Evolutionary conservation across 179 eudicot genomes (phyloP).

Genomic region (Vitellaria paradoxa): DNA sequence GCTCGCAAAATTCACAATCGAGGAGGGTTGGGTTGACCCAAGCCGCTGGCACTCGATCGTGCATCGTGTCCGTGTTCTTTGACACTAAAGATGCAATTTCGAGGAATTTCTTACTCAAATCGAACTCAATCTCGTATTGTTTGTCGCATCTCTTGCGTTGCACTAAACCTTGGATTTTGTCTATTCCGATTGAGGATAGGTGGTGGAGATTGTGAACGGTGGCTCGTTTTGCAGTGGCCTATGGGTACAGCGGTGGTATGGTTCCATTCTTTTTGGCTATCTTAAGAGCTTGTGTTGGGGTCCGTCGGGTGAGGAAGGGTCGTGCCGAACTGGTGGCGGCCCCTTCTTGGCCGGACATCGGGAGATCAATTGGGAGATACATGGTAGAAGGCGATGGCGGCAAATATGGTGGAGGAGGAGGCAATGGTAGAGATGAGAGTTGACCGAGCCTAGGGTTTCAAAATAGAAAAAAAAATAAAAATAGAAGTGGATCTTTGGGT

Average conservation of each 20-base stretch:
- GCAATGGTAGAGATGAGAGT: too few relatives aligned
- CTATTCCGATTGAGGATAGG: conserved; percentile 1
- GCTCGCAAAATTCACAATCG: conserved; percentile 17
- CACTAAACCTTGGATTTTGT: conserved; percentile 17
- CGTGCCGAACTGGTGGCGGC: not conserved
- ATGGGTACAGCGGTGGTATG: conserved; percentile 18
- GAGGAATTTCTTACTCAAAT: conserved; percentile 15
- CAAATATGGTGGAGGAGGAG: not conserved
- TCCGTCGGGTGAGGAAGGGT: not conserved
- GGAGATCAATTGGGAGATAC: too few relatives aligned
- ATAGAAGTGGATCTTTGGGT: too few relatives aligned
- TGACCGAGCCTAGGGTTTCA: too few relatives aligned
- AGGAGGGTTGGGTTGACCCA: conserved; percentile 20
- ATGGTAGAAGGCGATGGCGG: not conserved
- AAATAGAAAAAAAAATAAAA: too few relatives aligned
- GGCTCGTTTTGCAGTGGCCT: conserved; percentile 36
- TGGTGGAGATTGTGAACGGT: conserved; percentile 11
- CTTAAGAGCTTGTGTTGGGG: not conserved
- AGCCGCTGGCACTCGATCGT: conserved; percentile 19
- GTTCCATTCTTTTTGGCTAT: conserved; percentile 9
- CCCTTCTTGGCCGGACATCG: not conserved
- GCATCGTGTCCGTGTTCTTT: not conserved
- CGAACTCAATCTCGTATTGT: conserved; percentile 4
- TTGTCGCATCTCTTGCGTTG: conserved; percentile 32
- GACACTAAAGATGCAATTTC: conserved; percentile 1